phyloP scores from a whole-genome alignment of 352 stramenopile species.

The Phytophthora citrophthora region DNA sequence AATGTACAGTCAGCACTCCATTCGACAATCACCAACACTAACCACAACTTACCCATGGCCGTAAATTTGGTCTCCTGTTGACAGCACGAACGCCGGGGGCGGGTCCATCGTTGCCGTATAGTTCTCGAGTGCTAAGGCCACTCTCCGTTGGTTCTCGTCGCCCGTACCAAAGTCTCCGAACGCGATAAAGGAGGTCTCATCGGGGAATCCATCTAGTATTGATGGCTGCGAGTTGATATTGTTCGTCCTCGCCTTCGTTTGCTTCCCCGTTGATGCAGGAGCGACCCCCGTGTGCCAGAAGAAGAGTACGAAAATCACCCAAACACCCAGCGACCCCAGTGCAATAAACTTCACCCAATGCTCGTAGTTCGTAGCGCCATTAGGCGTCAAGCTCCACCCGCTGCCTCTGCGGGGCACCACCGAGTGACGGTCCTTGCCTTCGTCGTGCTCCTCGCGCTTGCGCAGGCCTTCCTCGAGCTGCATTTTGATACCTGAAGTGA shows the following conservation, averaged over 20 bases:
- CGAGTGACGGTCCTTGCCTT: slow-evolving; percentile 61
- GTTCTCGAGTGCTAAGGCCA: slow-evolving; percentile 66
- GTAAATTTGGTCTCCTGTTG: slow-evolving; percentile 88
- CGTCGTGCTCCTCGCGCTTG: slow-evolving; percentile 53
- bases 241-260: slow-evolving; percentile 5
- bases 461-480: slow-evolving; percentile 61
- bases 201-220: slow-evolving; percentile 53
- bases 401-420: slow-evolving; percentile 34
- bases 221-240: slow-evolving; percentile 33
- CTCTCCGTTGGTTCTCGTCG: slow-evolving; percentile 59
- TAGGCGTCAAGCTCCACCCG: slow-evolving; percentile 22
- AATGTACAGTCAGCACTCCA: slow-evolving; percentile 1
- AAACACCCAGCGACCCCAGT: slow-evolving; percentile 56
- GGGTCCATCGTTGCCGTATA: slow-evolving; percentile 65
- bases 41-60: slow-evolving; percentile 62
- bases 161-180: slow-evolving; percentile 87
- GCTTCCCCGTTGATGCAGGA: slow-evolving; percentile 17
- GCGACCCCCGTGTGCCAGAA: slow-evolving; percentile 40
- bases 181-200: slow-evolving; percentile 77
- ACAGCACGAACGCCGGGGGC: slow-evolving; percentile 76
- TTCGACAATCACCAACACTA: background rate
- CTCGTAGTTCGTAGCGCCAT: slow-evolving; percentile 49
- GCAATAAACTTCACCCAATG: slow-evolving; percentile 67
- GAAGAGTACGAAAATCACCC: slow-evolving; percentile 66
- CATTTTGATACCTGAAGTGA: slow-evolving; percentile 31